Base-by-base conservation (phyloP, 179 eudicot species). In the Silene noctiflora region DNA sequence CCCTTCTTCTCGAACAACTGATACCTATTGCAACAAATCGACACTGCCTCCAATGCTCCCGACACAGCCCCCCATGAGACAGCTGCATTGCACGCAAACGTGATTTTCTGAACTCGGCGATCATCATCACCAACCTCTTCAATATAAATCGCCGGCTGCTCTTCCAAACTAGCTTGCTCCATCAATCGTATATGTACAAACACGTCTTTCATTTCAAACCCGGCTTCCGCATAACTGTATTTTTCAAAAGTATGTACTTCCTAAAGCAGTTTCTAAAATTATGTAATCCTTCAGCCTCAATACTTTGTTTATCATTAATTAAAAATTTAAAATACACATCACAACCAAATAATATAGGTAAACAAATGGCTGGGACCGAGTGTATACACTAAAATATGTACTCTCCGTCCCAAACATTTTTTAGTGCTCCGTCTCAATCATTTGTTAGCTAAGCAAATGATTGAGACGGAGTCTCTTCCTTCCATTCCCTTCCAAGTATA, bases 191-290 rank as follows among this genome's bases (percentile, higher is more conserved):
- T 88, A 77, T 95, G 99, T 67, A 93, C 74, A 79, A 95, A 88
- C 75, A 95, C 99, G n/a, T 93, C 97, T 63, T 89, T 95, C 95
- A 95, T 92, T 75, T 91, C 93, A 63, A 95, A 95, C 25, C 96
- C 99, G 10, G 95, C 97, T 68, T 93, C 93, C 11, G 96, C 91
- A 84, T 95, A 95, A 69, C 98, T 94, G 89, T 74, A 21, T 59
- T 44, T 16, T 39, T 39, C 46, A 39, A 39, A 39, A 39, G 7
- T 39, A 39, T 39, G 11, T 39, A 39, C 11, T 39, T 0, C 46
- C 46, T 39, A 39, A 39, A 11, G 0, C 46, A 39, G 46, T 39
- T 39, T 39, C 46, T 39, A 39, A 39, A 39, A 39, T 39, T 39
- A 39, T 39, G 3, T 44, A 42, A 11, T 42, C 46, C 46, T 9